Conservation (phyloP, 2,329 filamentous ascomycete species). For the Penicillium vulpinum region DNA sequence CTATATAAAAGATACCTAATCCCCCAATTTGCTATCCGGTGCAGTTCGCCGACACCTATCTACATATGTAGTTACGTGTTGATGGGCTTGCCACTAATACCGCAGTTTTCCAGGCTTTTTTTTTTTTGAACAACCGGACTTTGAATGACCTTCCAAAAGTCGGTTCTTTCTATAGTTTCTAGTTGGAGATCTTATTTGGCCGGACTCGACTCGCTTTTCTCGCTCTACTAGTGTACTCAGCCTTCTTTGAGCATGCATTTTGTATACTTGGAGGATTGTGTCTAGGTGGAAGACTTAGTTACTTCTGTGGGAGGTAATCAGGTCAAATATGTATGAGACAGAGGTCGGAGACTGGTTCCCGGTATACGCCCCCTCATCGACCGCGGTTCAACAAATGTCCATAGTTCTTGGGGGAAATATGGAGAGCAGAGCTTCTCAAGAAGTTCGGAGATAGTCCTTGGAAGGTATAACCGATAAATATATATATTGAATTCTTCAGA, state of each 20-base stretch:
- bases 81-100: too few relatives aligned
- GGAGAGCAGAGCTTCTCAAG: neutral
- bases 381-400: neutral
- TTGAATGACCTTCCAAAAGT: too few relatives aligned
- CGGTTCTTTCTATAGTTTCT: neutral
- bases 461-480: neutral
- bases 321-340: neutral
- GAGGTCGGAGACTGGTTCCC: slow-evolving; percentile 1
- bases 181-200: neutral
- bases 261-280: neutral
- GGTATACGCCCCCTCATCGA: neutral
- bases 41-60: too few relatives aligned
- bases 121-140: too few relatives aligned
- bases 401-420: neutral
- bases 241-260: neutral
- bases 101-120: too few relatives aligned
- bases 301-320: neutral
- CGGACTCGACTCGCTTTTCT: neutral
- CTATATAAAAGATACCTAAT: too few relatives aligned
- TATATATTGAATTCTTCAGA: neutral
- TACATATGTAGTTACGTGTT: too few relatives aligned
- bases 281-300: neutral
- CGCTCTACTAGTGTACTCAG: neutral
- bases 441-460: neutral
- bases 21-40: too few relatives aligned